Percentiles rank a stretch among this genome's conserved stretches.
These are phyloP conservation scores for Zasmidium citrigriseum DNA, from an alignment of 2,329 filamentous ascomycete genomes.

Conservation along the genomic window DNA sequence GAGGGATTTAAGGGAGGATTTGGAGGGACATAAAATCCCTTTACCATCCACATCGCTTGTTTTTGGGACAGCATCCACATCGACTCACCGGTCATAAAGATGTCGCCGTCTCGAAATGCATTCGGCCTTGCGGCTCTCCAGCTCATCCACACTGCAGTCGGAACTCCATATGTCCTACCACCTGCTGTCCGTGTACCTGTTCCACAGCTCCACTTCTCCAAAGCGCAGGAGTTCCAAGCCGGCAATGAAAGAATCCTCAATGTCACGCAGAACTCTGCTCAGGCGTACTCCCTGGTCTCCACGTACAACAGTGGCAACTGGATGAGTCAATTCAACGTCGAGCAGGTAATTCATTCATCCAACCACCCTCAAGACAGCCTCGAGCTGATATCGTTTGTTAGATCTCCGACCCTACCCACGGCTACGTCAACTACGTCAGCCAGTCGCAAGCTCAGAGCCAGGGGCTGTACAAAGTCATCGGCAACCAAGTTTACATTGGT, in stretches of 20 bases:
- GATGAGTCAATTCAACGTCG: background rate
- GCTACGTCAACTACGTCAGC: constrained; percentile 70
- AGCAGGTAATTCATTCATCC: background rate
- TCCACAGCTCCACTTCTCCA: background rate
- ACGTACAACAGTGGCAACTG: background rate
- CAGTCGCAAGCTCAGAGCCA: constrained; percentile 51
- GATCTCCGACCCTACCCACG: constrained; percentile 66
- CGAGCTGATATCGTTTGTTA: constrained; percentile 16
- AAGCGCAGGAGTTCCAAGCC: background rate
- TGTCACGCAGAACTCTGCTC: too few species aligned
- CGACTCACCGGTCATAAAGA: too few species aligned
- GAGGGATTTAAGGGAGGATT: too few species aligned
- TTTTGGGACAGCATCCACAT: too few species aligned
- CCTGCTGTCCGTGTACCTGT: background rate
- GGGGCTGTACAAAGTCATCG: constrained; percentile 26
- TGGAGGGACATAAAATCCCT: too few species aligned
- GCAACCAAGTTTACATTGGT: constrained; percentile 23
- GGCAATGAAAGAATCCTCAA: background rate
- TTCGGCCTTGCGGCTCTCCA: background rate
- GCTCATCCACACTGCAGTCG: background rate
- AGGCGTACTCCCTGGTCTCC: background rate
- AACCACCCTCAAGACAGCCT: background rate
- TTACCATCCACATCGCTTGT: too few species aligned
- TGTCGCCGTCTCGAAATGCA: background rate
- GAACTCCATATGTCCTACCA: background rate